Conservation (phyloP, 1,139 yeast genomes). For the Blastobotrys elegans region DNA sequence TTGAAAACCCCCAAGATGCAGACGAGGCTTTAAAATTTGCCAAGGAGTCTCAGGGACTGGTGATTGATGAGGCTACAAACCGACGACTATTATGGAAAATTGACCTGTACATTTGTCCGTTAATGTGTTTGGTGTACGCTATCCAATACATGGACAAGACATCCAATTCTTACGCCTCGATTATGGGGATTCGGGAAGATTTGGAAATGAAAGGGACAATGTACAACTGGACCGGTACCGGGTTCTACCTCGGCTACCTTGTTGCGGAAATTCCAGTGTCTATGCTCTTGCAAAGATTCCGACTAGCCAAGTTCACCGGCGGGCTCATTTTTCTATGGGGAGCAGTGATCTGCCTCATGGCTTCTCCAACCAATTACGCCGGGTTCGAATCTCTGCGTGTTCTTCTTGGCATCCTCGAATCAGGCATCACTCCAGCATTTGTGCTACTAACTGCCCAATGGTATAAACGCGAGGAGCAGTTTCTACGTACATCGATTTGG, state of each 20-base stretch:
- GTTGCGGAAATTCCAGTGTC: constrained; percentile 50
- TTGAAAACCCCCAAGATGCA: constrained; percentile 5
- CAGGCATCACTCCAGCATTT: constrained; percentile 53
- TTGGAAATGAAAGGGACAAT: constrained; percentile 13
- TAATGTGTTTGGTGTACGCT: constrained; percentile 10
- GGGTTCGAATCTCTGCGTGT: constrained; percentile 54
- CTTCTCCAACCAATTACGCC: constrained; percentile 49
- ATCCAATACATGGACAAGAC: constrained; percentile 15
- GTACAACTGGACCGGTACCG: constrained; percentile 42
- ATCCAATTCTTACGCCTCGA: constrained; percentile 57
- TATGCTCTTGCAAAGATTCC: constrained; percentile 46
- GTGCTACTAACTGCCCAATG: constrained; percentile 25
- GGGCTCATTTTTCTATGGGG: constrained; percentile 49
- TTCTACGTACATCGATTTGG: constrained; percentile 53
- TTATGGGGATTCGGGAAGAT: constrained; percentile 34
- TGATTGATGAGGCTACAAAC: constrained; percentile 24
- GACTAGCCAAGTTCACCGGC: constrained; percentile 50
- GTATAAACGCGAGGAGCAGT: constrained; percentile 33
- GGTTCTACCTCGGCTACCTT: constrained; percentile 50
- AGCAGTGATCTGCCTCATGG: constrained; percentile 43
- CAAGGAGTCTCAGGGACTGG: constrained; percentile 20
- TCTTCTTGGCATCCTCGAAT: constrained; percentile 54
- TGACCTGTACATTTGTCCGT: constrained; percentile 14
- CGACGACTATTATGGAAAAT: constrained; percentile 13
- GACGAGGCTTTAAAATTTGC: constrained; percentile 22